Base-by-base conservation (phyloP, 495 filamentous ascomycete species). In the Tuber microsphaerosporum region DNA sequence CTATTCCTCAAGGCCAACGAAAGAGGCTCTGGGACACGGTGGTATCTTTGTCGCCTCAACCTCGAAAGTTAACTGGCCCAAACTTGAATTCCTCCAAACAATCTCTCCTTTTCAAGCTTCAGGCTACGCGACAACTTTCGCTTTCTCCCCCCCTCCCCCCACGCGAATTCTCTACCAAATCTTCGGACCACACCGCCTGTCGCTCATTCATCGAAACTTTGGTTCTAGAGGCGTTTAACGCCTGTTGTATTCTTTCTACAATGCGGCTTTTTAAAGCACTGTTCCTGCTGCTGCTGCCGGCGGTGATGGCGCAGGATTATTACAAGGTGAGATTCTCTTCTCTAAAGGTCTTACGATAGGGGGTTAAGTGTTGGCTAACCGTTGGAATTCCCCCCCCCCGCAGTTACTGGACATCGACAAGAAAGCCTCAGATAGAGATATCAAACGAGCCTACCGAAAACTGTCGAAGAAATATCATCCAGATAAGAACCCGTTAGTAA, bases 381-480 rank as follows among this genome's bases (percentile, higher is more conserved):
- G 70, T 34, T 71, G 12, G 37, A 69, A 75, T 22, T 73, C 8
- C 48, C 73, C 34, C 46, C n/a, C 34, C 2, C n/a, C 51, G 39
- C 77, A 92, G 88, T 87, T 96, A 68, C 89, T 99, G 45, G 93
- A 92, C 71, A 83, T 99, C 81, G 87, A 92, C 82, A 93, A 91
- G 83, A 86, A 89, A 34, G 94, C 95, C 5, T 92, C 89, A 20
- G 94, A 97, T 71, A 89, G 89, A 80, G 93, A 98, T 82, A 94
- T 99, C 85, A 99, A 98, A 85, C 90, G 91, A n/a, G 96, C 95
- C 46, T 99, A 99, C 84, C 89, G 93, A 71, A 91, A 89, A 71
- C 86, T 98, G 7, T 95, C 92, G 87, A 97, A 97, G 85, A 97
- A 97, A 85, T 97, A 88, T 84, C 95, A 99, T 81, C 95, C 95